Evolutionary conservation across 495 filamentous ascomycete species (phyloP).

Genomic region (Filosporella fistucella): DNA sequence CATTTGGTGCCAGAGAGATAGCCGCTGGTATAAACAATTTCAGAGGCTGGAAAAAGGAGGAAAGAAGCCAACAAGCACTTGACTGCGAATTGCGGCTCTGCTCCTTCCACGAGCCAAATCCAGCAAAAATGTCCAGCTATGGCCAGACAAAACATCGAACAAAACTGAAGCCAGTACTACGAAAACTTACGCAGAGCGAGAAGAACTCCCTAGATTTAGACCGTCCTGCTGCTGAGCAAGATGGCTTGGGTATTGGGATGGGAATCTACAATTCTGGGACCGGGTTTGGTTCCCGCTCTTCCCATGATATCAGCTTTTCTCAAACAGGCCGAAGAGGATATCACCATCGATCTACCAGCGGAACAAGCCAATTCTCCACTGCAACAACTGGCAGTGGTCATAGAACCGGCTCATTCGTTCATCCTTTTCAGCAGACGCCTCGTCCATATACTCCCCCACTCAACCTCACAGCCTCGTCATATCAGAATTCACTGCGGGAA

Average conservation of each 20-base stretch:
- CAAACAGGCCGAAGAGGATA: constrained; percentile 25
- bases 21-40: no score
- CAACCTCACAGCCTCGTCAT: constrained; percentile 33
- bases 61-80: no score
- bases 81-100: constrained; percentile 2
- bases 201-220: constrained; percentile 52
- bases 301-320: constrained; percentile 22
- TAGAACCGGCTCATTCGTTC: constrained; percentile 41
- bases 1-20: no score
- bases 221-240: constrained; percentile 44
- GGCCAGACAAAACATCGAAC: constrained; percentile 10
- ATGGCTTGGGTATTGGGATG: constrained; percentile 28
- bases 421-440: constrained; percentile 54
- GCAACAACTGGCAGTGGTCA: constrained; percentile 35
- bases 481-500: constrained; percentile 43
- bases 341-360: constrained; percentile 47
- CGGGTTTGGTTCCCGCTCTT: constrained; percentile 17
- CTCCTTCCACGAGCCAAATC: neutral
- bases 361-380: constrained; percentile 39
- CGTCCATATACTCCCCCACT: constrained; percentile 51
- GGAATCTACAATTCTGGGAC: constrained; percentile 21
- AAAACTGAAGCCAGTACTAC: constrained; percentile 49
- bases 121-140: constrained; percentile 19
- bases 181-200: constrained; percentile 44
- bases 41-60: no score